Percentiles rank a stretch among this genome's conserved stretches.
phyloP scores from a whole-genome alignment of 805 yeast genomes.

The Schwanniomyces sp. region DNA sequence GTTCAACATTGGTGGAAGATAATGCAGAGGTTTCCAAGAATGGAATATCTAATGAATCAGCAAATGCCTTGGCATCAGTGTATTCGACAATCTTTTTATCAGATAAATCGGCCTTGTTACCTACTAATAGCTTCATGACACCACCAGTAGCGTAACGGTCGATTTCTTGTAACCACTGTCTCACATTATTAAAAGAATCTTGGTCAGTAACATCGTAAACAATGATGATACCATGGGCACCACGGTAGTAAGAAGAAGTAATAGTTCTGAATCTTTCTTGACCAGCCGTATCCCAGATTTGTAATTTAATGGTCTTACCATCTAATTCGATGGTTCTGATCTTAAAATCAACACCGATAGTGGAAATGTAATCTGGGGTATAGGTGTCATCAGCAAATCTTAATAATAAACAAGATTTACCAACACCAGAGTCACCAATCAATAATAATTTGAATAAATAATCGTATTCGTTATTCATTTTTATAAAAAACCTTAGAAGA shows the following conservation, averaged over 20 bases:
- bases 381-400: constrained; percentile 97
- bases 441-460: constrained; percentile 90
- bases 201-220: constrained; percentile 98
- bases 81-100: constrained; percentile 95
- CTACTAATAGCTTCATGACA: constrained; percentile 91
- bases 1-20: constrained; percentile 94
- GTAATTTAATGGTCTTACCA: constrained; percentile 95
- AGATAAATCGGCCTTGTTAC: constrained; percentile 91
- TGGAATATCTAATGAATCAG: constrained; percentile 91
- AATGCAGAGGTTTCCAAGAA: constrained; percentile 96
- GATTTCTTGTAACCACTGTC: constrained; percentile 98
- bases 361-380: constrained; percentile 94
- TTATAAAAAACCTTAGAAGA: not conserved
- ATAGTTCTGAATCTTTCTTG: constrained; percentile 98
- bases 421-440: constrained; percentile 98
- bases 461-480: constrained; percentile 94
- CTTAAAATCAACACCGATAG: constrained; percentile 96
- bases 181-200: constrained; percentile 92
- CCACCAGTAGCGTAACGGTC: constrained; percentile 98
- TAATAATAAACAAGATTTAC: constrained; percentile 90
- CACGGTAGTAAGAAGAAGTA: constrained; percentile 96
- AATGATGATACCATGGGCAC: constrained; percentile 97
- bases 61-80: constrained; percentile 95
- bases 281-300: constrained; percentile 99
- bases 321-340: constrained; percentile 90